phyloP scores from a whole-genome alignment of 2,329 filamentous ascomycete genomes.

The Pseudogymnoascus sp. region DNA sequence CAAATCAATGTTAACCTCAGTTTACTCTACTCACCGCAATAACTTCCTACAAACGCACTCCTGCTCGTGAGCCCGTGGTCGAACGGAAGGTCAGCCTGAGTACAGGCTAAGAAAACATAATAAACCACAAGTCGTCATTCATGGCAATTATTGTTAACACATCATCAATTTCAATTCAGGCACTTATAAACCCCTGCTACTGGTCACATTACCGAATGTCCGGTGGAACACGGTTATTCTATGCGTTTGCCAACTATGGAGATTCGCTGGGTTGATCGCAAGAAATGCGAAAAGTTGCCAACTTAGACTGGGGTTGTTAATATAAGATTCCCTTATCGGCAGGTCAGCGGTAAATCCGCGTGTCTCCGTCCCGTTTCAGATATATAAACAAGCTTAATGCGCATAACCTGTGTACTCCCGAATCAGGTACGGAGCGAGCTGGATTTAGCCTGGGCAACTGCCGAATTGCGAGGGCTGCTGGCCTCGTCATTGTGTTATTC shows the following conservation, averaged over 20 bases:
- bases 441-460: not conserved
- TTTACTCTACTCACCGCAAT: not conserved
- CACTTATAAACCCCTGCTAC: not conserved
- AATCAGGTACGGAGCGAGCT: not conserved
- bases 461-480: not conserved
- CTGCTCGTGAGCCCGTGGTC: not conserved
- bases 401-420: not conserved
- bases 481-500: not conserved
- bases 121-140: not conserved
- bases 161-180: not conserved
- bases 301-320: not conserved
- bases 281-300: not conserved
- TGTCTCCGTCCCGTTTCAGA: not conserved
- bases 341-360: not conserved
- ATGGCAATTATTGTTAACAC: not conserved
- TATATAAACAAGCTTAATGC: conserved; percentile 1
- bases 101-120: not conserved
- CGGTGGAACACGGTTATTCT: not conserved
- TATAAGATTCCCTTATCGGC: not conserved
- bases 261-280: not conserved
- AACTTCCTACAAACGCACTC: not conserved
- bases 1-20: not conserved
- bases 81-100: not conserved
- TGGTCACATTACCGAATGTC: not conserved
- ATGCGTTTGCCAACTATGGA: not conserved